phyloP scores from a whole-genome alignment of 495 filamentous ascomycete genomes.

The Talaromyces nanjingensis region DNA sequence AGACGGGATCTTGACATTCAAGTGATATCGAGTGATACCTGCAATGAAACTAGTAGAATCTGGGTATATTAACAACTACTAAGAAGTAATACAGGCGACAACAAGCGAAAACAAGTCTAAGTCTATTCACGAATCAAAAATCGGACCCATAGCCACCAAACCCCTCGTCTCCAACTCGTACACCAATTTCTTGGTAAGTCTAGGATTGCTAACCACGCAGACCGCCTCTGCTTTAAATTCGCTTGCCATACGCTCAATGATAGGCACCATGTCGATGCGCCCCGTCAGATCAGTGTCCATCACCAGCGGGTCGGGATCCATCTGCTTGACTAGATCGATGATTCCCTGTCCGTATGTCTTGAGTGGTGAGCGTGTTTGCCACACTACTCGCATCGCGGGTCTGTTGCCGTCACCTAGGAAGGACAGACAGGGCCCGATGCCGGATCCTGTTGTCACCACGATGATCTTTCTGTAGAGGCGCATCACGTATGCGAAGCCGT shows the following conservation, averaged over 20 bases:
- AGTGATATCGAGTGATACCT: neutral
- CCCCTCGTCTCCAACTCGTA: constrained; percentile 66
- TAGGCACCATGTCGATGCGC: constrained; percentile 46
- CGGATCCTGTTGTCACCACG: constrained; percentile 76
- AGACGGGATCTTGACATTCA: neutral
- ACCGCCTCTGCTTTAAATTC: constrained; percentile 64
- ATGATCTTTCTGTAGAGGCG: constrained; percentile 61
- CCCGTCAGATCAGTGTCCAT: constrained; percentile 45
- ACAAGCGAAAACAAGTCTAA: neutral
- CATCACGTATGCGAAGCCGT: constrained; percentile 67
- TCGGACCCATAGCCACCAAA: constrained; percentile 67
- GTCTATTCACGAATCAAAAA: constrained; percentile 64
- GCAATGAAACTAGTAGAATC: neutral
- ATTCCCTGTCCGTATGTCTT: constrained; percentile 48
- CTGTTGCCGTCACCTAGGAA: constrained; percentile 43
- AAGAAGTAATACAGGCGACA: neutral
- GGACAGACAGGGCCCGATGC: constrained; percentile 59
- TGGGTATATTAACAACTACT: neutral
- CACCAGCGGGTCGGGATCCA: constrained; percentile 48
- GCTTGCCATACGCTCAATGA: constrained; percentile 49
- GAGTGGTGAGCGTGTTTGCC: constrained; percentile 48
- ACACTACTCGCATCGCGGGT: constrained; percentile 48
- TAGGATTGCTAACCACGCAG: constrained; percentile 70
- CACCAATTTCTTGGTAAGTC: constrained; percentile 62
- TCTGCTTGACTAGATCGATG: constrained; percentile 38